These are phyloP conservation scores for Xylaria sp. DNA, from an alignment of 2,329 filamentous ascomycete species.

Conservation along the genomic window DNA sequence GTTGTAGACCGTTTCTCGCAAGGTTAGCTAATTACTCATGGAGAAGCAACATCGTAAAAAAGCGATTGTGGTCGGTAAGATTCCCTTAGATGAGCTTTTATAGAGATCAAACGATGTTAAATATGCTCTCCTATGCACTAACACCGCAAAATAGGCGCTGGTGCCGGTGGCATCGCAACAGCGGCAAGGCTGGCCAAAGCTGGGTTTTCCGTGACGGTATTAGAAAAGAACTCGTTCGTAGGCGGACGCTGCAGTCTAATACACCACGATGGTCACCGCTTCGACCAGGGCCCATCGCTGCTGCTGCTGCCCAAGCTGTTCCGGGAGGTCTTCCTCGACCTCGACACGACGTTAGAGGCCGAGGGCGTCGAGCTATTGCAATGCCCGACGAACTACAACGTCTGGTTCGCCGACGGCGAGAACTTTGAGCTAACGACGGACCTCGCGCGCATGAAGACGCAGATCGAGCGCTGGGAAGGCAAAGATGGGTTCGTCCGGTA, in stretches of 20 bases:
- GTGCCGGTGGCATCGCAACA: constrained; percentile 76
- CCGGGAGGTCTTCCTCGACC: constrained; percentile 73
- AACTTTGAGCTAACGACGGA: constrained; percentile 74
- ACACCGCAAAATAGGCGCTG: constrained; percentile 64
- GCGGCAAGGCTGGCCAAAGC: constrained; percentile 77
- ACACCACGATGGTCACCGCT: constrained; percentile 70
- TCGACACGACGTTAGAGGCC: constrained; percentile 71
- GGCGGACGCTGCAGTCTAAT: constrained; percentile 78
- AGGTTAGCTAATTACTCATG: constrained; percentile 33
- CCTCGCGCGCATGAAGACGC: constrained; percentile 73
- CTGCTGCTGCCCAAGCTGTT: constrained; percentile 78
- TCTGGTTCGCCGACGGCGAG: constrained; percentile 77
- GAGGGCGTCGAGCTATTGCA: constrained; percentile 76
- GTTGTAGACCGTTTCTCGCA: background rate
- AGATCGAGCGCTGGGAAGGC: constrained; percentile 79
- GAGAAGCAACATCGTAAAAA: constrained; percentile 54
- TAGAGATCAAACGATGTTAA: background rate
- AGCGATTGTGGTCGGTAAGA: constrained; percentile 64
- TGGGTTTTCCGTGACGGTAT: constrained; percentile 76
- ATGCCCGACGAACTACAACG: constrained; percentile 80
- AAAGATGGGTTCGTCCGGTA: constrained; percentile 77
- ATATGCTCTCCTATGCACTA: constrained; percentile 18
- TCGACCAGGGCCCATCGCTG: constrained; percentile 81
- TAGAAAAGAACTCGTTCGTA: constrained; percentile 81
- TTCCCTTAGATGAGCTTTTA: background rate